Percentiles rank a stretch among this genome's conserved stretches.
phyloP scores from a whole-genome alignment of 805 yeast species.

The Candida ulmi region DNA sequence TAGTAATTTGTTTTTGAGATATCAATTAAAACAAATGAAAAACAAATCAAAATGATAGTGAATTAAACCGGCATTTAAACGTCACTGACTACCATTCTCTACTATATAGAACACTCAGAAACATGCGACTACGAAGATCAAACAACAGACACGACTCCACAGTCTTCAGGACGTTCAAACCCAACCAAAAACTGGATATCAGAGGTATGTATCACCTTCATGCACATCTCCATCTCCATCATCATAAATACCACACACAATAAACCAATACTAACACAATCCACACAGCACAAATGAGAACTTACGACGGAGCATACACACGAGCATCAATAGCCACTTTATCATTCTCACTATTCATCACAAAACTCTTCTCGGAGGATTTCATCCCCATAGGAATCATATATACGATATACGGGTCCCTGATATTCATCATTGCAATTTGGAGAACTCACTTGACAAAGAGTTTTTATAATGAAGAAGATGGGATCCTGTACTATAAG shows the following conservation, averaged over 20 bases:
- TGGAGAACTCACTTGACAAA: slow-evolving; percentile 27
- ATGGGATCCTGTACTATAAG: slow-evolving; percentile 37
- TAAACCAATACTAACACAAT: background rate
- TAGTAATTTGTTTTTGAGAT: too few species aligned
- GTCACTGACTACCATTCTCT: too few species aligned
- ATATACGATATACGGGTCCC: slow-evolving; percentile 54
- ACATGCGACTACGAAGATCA: too few species aligned
- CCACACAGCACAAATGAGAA: slow-evolving; percentile 62
- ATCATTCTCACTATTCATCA: slow-evolving; percentile 54
- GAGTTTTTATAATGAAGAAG: slow-evolving; percentile 31
- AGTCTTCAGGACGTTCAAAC: background rate
- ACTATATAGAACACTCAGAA: too few species aligned
- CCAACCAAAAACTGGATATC: slow-evolving; percentile 8
- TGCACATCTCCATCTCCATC: background rate
- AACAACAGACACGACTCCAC: background rate
- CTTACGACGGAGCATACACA: slow-evolving; percentile 80
- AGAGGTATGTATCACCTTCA: slow-evolving; percentile 2
- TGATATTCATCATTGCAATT: slow-evolving; percentile 35
- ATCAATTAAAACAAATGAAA: too few species aligned
- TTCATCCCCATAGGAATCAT: slow-evolving; percentile 64
- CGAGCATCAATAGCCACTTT: slow-evolving; percentile 67
- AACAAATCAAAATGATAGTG: too few species aligned
- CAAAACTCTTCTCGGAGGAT: slow-evolving; percentile 58
- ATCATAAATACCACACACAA: background rate
- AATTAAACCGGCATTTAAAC: too few species aligned